A percentile compares a stretch with the other conserved stretches of the same genome.
Conservation (phyloP, 805 yeast genomes). For the Wickerhamiella siamensis region DNA sequence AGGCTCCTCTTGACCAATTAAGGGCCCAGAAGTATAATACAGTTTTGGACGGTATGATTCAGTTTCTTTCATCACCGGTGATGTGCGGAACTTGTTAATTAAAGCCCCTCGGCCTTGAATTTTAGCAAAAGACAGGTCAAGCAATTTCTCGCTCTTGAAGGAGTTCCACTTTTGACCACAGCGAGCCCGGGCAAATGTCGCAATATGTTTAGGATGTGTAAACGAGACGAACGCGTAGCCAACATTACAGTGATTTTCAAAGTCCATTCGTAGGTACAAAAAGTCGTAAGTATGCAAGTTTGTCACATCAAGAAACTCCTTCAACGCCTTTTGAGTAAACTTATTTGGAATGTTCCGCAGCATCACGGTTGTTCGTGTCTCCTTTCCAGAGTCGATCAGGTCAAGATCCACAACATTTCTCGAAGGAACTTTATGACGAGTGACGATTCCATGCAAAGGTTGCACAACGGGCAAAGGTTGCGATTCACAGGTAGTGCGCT, state of each 20-base stretch:
- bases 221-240: slow-evolving; percentile 44
- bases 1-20: slow-evolving; percentile 29
- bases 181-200: slow-evolving; percentile 32
- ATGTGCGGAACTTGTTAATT: slow-evolving; percentile 35
- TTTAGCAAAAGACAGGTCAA: slow-evolving; percentile 39
- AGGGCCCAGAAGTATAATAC: slow-evolving; percentile 32
- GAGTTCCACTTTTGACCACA: slow-evolving; percentile 35
- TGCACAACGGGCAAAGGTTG: too few species aligned
- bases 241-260: slow-evolving; percentile 38
- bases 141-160: slow-evolving; percentile 35
- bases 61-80: slow-evolving; percentile 36
- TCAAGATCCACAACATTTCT: slow-evolving; percentile 29
- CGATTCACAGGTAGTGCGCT: too few species aligned
- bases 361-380: slow-evolving; percentile 37
- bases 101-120: slow-evolving; percentile 35
- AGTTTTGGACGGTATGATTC: slow-evolving; percentile 35
- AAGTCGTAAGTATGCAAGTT: slow-evolving; percentile 28
- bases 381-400: slow-evolving; percentile 29
- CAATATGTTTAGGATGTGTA: slow-evolving; percentile 30
- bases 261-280: slow-evolving; percentile 38
- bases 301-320: slow-evolving; percentile 33
- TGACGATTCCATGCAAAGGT: slow-evolving; percentile 6
- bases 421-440: slow-evolving; percentile 22
- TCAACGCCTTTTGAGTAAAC: slow-evolving; percentile 32
- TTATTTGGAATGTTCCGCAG: slow-evolving; percentile 42